Evolutionary conservation across 495 filamentous ascomycete genomes (phyloP), one percentile per base, ranked within the genome.

Genomic region (Trichoderma virens): DNA sequence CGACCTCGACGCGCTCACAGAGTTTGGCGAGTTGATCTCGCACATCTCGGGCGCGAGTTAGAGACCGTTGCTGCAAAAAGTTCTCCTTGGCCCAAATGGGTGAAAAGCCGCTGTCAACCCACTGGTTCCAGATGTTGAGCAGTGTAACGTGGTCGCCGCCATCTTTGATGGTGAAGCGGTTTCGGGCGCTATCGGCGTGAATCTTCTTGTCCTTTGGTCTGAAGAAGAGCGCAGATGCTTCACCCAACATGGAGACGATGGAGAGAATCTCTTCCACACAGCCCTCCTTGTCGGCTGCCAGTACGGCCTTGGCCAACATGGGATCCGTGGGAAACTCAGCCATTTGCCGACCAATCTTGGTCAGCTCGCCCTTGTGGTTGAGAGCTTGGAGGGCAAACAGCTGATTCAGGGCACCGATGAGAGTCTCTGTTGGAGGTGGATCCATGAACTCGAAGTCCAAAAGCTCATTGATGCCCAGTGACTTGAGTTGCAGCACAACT

Each of bases 401-500:
- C 70, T 95, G 89, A 71, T 97, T 94, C 60, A 98, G 76, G 1
- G 92, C 91, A 25, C 90, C 86, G 71, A 97, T 96, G 60, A 98
- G 85, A 9, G 91, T 91, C 72, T 97, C 93, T 0, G 92, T 88
- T 0, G 93, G 90, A 1, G 94, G 94, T 0, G 93, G 88, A 70
- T 98, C 94, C 85, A 98, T 92, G 72, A 96, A 98, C 70, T 98
- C 94, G 68, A 98, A 98, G 45, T 93, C 87, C 13, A 98, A 83
- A 0, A 98, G 84, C 67, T 98, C 88, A 71, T 97, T 93, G 70
- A 98, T 96, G 14, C 95, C 95, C 16, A 98, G 82, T 1, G 89
- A 88, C 72, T 96, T 97, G 11, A 98, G 79, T 68, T 93, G 83
- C 20, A 98, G 79, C 14, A 97, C 91, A 2, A 95, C 86, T 34